Evolutionary conservation across 768 basidiomycete genomes (phyloP).

Genomic region (Inosperma sp.): DNA sequence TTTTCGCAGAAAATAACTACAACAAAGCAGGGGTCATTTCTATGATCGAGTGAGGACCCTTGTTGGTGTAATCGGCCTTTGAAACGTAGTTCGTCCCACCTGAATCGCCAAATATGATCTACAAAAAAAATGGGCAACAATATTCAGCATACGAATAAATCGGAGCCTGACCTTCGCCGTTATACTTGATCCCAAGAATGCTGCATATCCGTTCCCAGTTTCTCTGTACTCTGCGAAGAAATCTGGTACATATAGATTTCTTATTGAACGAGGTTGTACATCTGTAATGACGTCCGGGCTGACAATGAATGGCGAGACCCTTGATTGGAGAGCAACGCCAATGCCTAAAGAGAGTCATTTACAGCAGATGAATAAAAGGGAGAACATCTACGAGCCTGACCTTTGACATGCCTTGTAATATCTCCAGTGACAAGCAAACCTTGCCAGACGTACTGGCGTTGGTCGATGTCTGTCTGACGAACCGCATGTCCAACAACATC

Average conservation of each 20-base stretch:
- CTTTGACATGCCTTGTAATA: constrained; percentile 65
- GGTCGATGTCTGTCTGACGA: constrained; percentile 54
- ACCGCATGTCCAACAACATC: constrained; percentile 66
- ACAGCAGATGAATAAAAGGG: background rate
- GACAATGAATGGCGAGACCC: constrained; percentile 57
- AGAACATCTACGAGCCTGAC: constrained; percentile 32
- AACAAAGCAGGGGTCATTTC: constrained; percentile 73
- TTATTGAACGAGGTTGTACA: constrained; percentile 62
- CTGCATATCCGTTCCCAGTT: constrained; percentile 74
- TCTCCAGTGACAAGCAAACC: constrained; percentile 81
- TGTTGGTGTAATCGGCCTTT: constrained; percentile 69
- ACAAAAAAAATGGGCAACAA: constrained; percentile 7
- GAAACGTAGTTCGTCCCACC: constrained; percentile 68
- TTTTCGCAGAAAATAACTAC: constrained; percentile 29
- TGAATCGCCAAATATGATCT: constrained; percentile 75
- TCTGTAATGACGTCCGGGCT: constrained; percentile 65
- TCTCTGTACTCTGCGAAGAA: constrained; percentile 91
- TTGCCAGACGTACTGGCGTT: constrained; percentile 70
- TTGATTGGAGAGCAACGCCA: constrained; percentile 63
- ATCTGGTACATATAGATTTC: constrained; percentile 69
- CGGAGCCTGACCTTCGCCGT: constrained; percentile 64
- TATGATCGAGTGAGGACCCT: constrained; percentile 70
- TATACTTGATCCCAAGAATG: constrained; percentile 79
- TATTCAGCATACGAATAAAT: background rate
- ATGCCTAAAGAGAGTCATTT: constrained; percentile 41